Evolutionary conservation across 2,329 filamentous ascomycete genomes (phyloP), one percentile per base, ranked within the genome.

Genomic region (Myriosclerotinia curreyana): DNA sequence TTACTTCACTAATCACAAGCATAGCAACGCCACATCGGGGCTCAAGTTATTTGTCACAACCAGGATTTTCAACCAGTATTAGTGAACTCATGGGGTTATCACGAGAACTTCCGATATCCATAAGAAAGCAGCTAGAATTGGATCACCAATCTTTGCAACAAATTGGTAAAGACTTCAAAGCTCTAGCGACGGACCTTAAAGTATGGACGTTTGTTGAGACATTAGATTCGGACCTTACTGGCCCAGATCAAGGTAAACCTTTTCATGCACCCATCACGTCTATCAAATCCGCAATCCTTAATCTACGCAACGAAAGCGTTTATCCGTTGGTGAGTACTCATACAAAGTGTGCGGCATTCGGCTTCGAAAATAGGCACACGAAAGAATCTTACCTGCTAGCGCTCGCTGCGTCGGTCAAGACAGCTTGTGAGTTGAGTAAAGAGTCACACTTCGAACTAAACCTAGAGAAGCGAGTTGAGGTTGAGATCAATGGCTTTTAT

Each of bases 251-350:
- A 50, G 44, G 42, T 5, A 63, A 64, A 25, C 49, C 58, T 49
- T 67, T 65, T 25, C 64, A 58, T 48, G 64, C 60, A 25, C 66
- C 64, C 28, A 64, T 67, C n/a, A 54, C 60, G 12, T 66, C 66
- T 38, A 65, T 67, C n/a, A 62, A 64, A 52, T 64, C 64, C 4
- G 60, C 64, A 22, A 42, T 64, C 31, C 51, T 67, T 6, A 64
- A 62, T 44, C 44, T 67, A n/a, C 51, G 60, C 25, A 55, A 67
- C 31, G 64, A 66, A 38, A 60, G 40, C 42, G 55, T 64, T 5
- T 66, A 49, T 36, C 60, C 64, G 22, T 61, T 67, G 3, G n/a
- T 64, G 17, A 64, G 56, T 25, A 52, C 63, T 42, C 64, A 66
- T 38, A 31, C 51, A 20, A 50, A 28, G 12, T 66, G 60, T 52